Evolutionary conservation across 805 yeast species (phyloP), one percentile per base, ranked within the genome.

Genomic region (Maudiozyma saulgeensis): DNA sequence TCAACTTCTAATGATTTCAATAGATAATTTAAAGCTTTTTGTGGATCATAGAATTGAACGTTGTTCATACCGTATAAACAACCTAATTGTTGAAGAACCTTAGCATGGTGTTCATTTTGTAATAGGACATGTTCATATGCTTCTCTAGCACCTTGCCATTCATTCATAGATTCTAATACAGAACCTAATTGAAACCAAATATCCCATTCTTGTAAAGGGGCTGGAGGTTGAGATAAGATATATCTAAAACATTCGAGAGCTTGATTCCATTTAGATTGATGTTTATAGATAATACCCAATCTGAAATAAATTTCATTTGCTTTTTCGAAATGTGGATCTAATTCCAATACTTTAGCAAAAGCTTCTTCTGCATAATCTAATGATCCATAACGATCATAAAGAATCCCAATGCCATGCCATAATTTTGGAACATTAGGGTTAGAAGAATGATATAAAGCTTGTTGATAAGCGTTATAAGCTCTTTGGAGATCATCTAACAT

Each of bases 181-280:
- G 89, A 85, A 40, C 99, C 99, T 54, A 93, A 86, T 70, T 93
- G 99, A 72, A 93, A 93, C 98, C 98, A 93, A 48, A 93, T 95
- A 65, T 93, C 99, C 46, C 96, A 88, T 65, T 88, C 96, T 44
- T 97, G 90, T 55, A 93, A 73, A 1, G 99, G 99, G 48, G 88
- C 84, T 1, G 99, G 99, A 0, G 99, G 98, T 68, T 83, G 84
- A 50, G 82, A 75, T 56, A 93, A 70, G 54, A 93, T 93, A 66
- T 91, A 93, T 63, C 88, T 84, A 75, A 93, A 93, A 66, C 98
- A 93, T 66, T 93, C 97, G 51, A 93, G 74, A 1, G 96, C 95
- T 61, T 84, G 86, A 47, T 80, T 79, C 63, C 87, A 77, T 68
- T 91, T 89, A 41, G 83, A 83, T 69, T 91, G 98, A 68, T 90